phyloP scores from a whole-genome alignment of 495 filamentous ascomycete species.

The Amphirosellinia nigrospora region DNA sequence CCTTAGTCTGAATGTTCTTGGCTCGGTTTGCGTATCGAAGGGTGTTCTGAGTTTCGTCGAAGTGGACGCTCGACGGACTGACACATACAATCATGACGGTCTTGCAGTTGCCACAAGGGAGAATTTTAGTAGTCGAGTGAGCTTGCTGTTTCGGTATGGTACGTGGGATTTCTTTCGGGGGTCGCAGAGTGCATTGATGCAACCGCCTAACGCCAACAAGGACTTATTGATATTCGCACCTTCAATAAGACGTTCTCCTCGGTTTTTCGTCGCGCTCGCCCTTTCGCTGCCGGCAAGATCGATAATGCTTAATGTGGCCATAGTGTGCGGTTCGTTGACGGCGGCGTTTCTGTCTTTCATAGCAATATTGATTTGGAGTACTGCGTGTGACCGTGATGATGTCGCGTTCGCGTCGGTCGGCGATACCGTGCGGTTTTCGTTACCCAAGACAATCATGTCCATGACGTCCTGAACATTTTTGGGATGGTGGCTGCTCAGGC shows the following conservation, averaged over 20 bases:
- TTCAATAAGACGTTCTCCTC: constrained; percentile 88
- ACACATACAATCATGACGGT: constrained; percentile 99
- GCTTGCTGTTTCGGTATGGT: constrained; percentile 96
- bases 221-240: constrained; percentile 99
- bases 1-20: constrained; percentile 99
- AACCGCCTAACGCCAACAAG: constrained; percentile 90
- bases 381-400: constrained; percentile 97
- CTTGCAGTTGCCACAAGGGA: constrained; percentile 95
- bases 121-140: constrained; percentile 96
- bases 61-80: constrained; percentile 94
- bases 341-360: constrained; percentile 93
- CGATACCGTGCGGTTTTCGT: constrained; percentile 93
- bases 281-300: constrained; percentile 96
- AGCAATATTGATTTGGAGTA: constrained; percentile 95
- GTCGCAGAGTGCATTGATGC: constrained; percentile 98
- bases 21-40: constrained; percentile 96
- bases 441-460: constrained; percentile 98
- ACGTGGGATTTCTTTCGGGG: constrained; percentile 91
- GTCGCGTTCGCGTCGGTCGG: constrained; percentile 98
- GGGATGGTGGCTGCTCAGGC: constrained; percentile 89
- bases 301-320: constrained; percentile 98
- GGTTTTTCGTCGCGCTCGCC: constrained; percentile 95
- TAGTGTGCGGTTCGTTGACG: constrained; percentile 93
- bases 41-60: constrained; percentile 98
- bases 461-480: constrained; percentile 89